Base-by-base conservation (phyloP, 345 rosid species). In the Draba incana region DNA sequence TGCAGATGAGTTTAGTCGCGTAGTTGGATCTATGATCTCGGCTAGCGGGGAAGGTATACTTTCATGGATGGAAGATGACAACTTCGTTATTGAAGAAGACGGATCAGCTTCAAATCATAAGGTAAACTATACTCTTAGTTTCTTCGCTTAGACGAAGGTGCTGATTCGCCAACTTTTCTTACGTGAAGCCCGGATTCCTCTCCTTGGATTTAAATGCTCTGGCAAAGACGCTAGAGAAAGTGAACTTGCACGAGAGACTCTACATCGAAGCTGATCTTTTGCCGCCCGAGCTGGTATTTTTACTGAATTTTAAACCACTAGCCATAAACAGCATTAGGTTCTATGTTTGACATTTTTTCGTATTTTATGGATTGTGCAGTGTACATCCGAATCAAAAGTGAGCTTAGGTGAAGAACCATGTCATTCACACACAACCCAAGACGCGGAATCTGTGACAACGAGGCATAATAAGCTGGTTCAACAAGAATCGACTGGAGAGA, bases 221-320 rank as follows among this genome's bases (percentile, higher is more conserved):
- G 42, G 89, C 84, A 0, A 83, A 87, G 58, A 83, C 82, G 62
- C 77, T 93, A 3, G 89, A 76, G 43, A 84, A 82, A 62, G 87
- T 86, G 39, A 88, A 88, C 33, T 58, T 88, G 69, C 82, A 88
- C 3, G 60, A 81, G 69, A 77, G 89, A 72, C 92, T 90, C 41
- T 90, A 81, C 81, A 82, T 93, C 47, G 96, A 88, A 56, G 74
- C 84, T 39, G 91, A 93, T 77, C 75, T 90, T 49, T 78, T 93
- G 42, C 85, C 90, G 3, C 56, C 83, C 20, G 88, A 87, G 43
- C 65, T 66, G 92, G 97, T 93, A 83, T 3, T 0, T 44, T 79
- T 55, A 33, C 49, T 42, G 3, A 41, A 44, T 55, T 30, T 39
- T 5, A 2, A 43, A 46, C 58, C 6, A 63, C 16, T 16, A 10